Percentiles rank a stretch among this genome's conserved stretches.
Conservation (phyloP, 108 stramenopile species). For the Stephanodiscus triporus region DNA sequence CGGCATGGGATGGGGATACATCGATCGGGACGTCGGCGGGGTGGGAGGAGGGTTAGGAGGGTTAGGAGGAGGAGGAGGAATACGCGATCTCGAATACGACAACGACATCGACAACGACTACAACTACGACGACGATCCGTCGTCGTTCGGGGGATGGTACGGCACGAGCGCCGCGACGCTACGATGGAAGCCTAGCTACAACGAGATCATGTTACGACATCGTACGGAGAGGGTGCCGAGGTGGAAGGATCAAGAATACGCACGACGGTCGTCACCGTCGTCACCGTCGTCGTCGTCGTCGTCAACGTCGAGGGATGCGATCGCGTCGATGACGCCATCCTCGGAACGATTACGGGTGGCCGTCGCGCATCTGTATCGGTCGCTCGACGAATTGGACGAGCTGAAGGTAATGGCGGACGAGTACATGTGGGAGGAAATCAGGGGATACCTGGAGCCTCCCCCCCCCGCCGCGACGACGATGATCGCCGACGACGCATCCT, state of each 20-base stretch:
- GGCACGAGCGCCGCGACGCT: slow-evolving; percentile 38
- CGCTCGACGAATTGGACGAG: slow-evolving; percentile 47
- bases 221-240: slow-evolving; percentile 59
- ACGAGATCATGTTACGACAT: slow-evolving; percentile 84
- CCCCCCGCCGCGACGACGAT: background rate
- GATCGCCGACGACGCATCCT: background rate
- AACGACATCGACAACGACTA: background rate
- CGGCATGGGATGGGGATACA: slow-evolving; percentile 47
- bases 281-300: background rate
- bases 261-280: background rate
- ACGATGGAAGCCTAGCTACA: slow-evolving; percentile 65
- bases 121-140: background rate
- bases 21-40: slow-evolving; percentile 8
- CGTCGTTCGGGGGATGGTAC: slow-evolving; percentile 43
- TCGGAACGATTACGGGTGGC: slow-evolving; percentile 52
- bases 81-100: no score
- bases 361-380: slow-evolving; percentile 44
- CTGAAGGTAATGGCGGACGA: slow-evolving; percentile 61
- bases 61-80: no score
- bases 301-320: background rate
- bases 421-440: slow-evolving; percentile 79
- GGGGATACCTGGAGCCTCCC: slow-evolving; percentile 18
- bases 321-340: slow-evolving; percentile 1
- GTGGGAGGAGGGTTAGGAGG: no score
- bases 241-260: slow-evolving; percentile 50